A percentile compares a stretch with the other conserved stretches of the same genome.
Conservation (phyloP, 139 green algal genomes). For the Picochlorum sp. region DNA sequence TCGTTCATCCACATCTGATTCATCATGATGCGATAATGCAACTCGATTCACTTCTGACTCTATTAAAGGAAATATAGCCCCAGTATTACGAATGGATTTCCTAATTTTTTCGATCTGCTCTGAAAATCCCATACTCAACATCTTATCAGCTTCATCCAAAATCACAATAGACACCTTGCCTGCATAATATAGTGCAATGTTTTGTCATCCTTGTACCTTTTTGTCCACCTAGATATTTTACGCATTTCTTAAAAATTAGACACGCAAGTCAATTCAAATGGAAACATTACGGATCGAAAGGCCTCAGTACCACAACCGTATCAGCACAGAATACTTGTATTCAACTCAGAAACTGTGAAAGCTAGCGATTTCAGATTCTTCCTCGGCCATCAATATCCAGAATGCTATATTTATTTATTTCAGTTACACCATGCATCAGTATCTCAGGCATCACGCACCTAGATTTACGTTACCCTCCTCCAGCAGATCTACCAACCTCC, state of each 20-base stretch:
- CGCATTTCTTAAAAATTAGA: no score
- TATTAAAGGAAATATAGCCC: slow-evolving; percentile 6
- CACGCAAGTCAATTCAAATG: no score
- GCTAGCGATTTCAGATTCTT: slow-evolving; percentile 26
- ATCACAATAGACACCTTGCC: slow-evolving; percentile 37
- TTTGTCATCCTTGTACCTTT: no score
- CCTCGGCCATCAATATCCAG: neutral
- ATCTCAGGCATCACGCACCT: slow-evolving; percentile 1
- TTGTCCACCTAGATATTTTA: no score
- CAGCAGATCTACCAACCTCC: slow-evolving; percentile 68
- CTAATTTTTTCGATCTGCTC: slow-evolving; percentile 58
- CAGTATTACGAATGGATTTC: slow-evolving; percentile 17
- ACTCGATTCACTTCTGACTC: neutral
- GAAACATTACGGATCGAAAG: no score
- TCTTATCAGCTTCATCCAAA: slow-evolving; percentile 84
- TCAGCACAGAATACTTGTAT: slow-evolving; percentile 11
- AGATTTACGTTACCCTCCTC: slow-evolving; percentile 38
- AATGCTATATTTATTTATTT: no score
- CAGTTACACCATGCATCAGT: neutral
- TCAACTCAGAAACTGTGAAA: slow-evolving; percentile 53
- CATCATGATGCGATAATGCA: no score
- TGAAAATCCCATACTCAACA: slow-evolving; percentile 69
- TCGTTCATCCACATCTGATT: neutral
- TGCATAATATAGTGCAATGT: slow-evolving; percentile 2
- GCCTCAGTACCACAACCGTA: slow-evolving; percentile 10